Conservation (phyloP, 306 rosid genomes). For the Benincasa hispida region DNA sequence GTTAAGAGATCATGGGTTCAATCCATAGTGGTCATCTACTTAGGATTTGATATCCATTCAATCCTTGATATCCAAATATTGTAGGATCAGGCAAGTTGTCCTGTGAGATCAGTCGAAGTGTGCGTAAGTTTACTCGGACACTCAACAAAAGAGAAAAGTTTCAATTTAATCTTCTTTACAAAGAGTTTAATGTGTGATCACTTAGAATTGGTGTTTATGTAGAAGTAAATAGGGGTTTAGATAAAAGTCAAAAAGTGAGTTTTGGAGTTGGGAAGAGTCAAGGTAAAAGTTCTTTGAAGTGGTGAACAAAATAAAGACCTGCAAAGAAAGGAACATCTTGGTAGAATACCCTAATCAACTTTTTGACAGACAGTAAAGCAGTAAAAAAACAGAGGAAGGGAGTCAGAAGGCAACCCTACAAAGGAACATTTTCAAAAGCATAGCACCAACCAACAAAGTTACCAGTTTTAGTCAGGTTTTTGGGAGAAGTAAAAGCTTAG, state of each 20-base stretch:
- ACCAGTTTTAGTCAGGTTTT: background rate
- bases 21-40: too few relatives aligned
- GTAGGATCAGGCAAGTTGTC: too few relatives aligned
- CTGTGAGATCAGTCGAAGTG: too few relatives aligned
- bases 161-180: background rate
- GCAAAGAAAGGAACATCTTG: background rate
- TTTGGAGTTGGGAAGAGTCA: background rate
- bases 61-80: too few relatives aligned
- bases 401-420: background rate
- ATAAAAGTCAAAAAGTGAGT: background rate
- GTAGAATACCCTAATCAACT: background rate
- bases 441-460: background rate
- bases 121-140: too few relatives aligned
- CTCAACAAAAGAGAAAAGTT: too few relatives aligned
- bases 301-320: background rate
- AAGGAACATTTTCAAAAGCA: background rate
- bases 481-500: background rate
- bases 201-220: background rate
- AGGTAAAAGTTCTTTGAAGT: background rate
- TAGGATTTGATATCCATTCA: too few relatives aligned
- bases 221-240: background rate
- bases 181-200: background rate
- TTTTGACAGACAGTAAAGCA: conserved; percentile 4
- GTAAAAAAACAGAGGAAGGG: background rate
- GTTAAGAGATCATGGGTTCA: too few relatives aligned